Evolutionary conservation across 129 eudicot genomes (phyloP), one percentile per base, ranked within the genome.

Genomic region (Flaveria ramosissima): DNA sequence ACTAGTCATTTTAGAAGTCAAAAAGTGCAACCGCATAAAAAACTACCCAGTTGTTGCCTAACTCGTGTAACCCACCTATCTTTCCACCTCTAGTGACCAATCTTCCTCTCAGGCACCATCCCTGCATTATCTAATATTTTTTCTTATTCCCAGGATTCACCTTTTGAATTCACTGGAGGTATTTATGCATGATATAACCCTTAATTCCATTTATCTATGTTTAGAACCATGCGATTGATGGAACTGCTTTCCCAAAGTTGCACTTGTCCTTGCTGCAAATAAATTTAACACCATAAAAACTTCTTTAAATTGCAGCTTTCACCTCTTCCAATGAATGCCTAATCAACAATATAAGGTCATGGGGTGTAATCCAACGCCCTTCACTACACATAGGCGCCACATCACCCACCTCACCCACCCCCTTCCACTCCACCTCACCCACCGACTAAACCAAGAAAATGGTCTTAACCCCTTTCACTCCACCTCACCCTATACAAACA

Each of bases 201-300:
- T 17, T 68, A 68, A 20, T 55, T 42, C 42, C 53, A 42, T 43
- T 43, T 50, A 3, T 66, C 16, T 66, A 66, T 41, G 71, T n/a
- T 66, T 67, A 67, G 72, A 50, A 67, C 72, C 55, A 42, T 11
- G 72, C 1, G 19, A 47, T 67, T 67, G 6, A 17, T 65, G 71
- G 48, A 50, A 67, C 71, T 67, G 45, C 52, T 19, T 17, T 65
- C 11, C 50, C 50, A 39, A 39, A 39, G 17, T 21, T 66, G n/a
- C 50, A 36, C 20, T n/a, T 9, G 71, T 66, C 48, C 50, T 71
- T 71, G 47, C 46, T 50, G 63, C 21, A 26, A 52, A 9, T 53
- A 52, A 50, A 32, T 51, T 51, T 20, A 71, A 71, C 64, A 71
- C 27, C 76, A 24, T 30, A 4, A 21, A 48, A 19, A 42, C 52